These are phyloP conservation scores for Naematelia encephala DNA, from an alignment of 768 basidiomycete genomes.

Conservation along the genomic window DNA sequence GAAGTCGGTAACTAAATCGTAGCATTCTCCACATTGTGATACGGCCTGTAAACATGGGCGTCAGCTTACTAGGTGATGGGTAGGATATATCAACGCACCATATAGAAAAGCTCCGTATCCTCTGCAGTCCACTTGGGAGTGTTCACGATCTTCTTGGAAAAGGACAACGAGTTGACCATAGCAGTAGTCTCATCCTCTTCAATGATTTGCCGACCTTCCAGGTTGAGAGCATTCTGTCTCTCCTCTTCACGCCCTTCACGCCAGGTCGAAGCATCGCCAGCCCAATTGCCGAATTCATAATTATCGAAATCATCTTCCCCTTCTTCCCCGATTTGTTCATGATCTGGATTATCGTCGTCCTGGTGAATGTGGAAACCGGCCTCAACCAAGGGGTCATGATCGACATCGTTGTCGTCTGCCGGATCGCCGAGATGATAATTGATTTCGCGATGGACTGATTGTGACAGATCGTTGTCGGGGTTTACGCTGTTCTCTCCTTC, in stretches of 20 bases:
- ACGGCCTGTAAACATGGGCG: background rate
- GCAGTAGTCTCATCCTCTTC: conserved; percentile 35
- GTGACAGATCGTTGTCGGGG: background rate
- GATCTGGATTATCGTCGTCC: background rate
- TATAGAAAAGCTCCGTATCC: conserved; percentile 43
- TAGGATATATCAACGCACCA: conserved; percentile 19
- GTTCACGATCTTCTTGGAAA: conserved; percentile 13
- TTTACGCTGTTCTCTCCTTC: conserved; percentile 10
- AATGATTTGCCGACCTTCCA: conserved; percentile 18
- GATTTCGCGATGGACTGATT: background rate
- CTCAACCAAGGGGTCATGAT: conserved; percentile 10
- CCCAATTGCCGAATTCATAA: conserved; percentile 10
- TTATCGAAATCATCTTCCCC: conserved; percentile 12
- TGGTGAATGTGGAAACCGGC: conserved; percentile 5
- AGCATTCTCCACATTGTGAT: background rate
- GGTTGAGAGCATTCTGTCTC: background rate
- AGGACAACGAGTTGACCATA: conserved; percentile 31
- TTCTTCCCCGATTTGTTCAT: conserved; percentile 2
- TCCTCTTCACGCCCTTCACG: background rate
- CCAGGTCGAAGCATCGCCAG: background rate
- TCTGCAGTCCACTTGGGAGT: conserved; percentile 27
- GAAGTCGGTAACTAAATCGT: background rate
- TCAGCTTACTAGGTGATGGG: background rate
- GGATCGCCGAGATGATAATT: background rate
- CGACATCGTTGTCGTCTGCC: conserved; percentile 21